These are phyloP conservation scores for Candida vartiovaarae DNA, from an alignment of 805 yeast species.

Conservation along the genomic window DNA sequence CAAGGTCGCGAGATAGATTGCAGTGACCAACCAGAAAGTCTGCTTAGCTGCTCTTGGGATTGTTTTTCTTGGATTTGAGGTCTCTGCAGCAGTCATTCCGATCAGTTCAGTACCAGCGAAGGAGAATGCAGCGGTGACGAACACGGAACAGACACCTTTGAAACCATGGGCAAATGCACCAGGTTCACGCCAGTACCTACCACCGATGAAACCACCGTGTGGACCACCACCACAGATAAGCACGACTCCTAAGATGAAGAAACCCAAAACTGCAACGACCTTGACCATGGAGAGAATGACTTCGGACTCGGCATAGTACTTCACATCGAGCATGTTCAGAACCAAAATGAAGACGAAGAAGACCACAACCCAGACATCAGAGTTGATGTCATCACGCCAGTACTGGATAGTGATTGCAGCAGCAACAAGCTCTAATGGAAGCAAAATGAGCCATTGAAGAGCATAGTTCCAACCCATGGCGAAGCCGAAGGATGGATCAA, in stretches of 20 bases:
- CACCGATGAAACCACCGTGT: constrained; percentile 40
- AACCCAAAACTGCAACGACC: constrained; percentile 57
- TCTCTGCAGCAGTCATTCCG: constrained; percentile 43
- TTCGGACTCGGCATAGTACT: constrained; percentile 48
- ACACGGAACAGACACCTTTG: constrained; percentile 47
- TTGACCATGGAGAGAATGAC: constrained; percentile 60
- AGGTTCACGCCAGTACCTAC: constrained; percentile 39
- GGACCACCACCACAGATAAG: constrained; percentile 57
- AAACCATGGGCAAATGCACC: constrained; percentile 58
- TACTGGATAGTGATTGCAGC: constrained; percentile 46
- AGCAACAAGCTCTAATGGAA: constrained; percentile 46
- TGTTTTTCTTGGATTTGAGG: constrained; percentile 38
- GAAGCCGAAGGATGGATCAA: constrained; percentile 55
- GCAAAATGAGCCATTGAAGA: constrained; percentile 42
- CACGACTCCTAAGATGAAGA: constrained; percentile 47
- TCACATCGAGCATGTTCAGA: constrained; percentile 47
- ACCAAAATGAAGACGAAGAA: constrained; percentile 39
- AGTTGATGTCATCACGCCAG: constrained; percentile 40
- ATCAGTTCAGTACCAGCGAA: constrained; percentile 61
- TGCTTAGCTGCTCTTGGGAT: constrained; percentile 44
- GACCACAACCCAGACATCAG: constrained; percentile 42
- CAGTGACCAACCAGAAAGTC: constrained; percentile 65
- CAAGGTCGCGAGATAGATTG: constrained; percentile 58
- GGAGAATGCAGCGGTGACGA: constrained; percentile 63
- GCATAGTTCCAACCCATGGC: constrained; percentile 54